Base-by-base conservation (phyloP, 1,284 basidiomycete species). In the Trichosporon sp. region DNA sequence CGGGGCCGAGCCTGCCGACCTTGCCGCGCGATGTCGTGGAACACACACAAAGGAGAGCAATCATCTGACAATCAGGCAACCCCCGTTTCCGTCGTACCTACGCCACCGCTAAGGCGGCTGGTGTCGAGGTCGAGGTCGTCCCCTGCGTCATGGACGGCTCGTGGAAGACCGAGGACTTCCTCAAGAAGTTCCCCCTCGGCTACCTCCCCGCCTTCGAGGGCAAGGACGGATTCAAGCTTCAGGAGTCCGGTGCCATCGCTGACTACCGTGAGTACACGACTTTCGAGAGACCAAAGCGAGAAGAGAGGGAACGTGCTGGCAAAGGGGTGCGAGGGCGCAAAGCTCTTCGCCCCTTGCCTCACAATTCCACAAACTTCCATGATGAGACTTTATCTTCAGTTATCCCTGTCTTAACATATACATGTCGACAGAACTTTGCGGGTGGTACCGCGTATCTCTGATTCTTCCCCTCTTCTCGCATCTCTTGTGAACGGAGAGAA, bases 191-290 rank as follows among this genome's bases (percentile, higher is more conserved):
- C 86, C 90, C 92, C 61, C 87, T 89, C 76, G 92, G 91, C 74
- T 93, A 92, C 87, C 89, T 96, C 77, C 96, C 96, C 56, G 90
- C 90, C 46, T 89, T 92, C 71, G 92, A 94, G 83, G 86, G 87
- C 68, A 84, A 87, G 59, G 90, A 96, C 83, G 94, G 94, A 73
- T 76, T 80, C 69, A 89, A 94, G 87, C 86, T 98, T 74, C 89
- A 89, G 78, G 96, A 97, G 87, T 87, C 88, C 70, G 84, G 86
- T 73, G 90, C 94, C 71, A 94, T 98, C 83, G 91, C 92, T 68
- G 90, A 90, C 76, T 96, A 97, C 86, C 79, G 96, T 98, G 85
- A 90, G 95, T 91, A 6, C 14, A 7, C 43, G 43, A 46, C 70
- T 77, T 21, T 54, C 56, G 51, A 37, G 59, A 37, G 31, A 63